phyloP scores from a whole-genome alignment of 2,329 filamentous ascomycete species.

The Paecilomyces dactylethromorphus region DNA sequence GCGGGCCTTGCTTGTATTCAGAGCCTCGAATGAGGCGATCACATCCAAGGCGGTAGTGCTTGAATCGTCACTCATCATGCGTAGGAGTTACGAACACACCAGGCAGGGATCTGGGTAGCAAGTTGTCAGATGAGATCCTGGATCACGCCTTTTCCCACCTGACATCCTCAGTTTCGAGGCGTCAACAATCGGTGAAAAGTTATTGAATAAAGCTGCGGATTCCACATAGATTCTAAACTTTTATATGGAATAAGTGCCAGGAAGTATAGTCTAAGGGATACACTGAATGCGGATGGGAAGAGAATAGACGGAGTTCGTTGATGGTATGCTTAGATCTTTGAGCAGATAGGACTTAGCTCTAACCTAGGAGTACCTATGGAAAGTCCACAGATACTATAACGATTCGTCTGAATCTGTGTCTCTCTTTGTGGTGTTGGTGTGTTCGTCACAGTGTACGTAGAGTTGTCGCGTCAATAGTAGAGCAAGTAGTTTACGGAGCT shows the following conservation, averaged over 20 bases:
- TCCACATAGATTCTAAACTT: too few relatives aligned
- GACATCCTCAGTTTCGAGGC: too few relatives aligned
- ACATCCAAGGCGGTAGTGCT: not conserved
- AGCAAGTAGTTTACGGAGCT: not conserved
- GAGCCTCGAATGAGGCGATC: conserved; percentile 13
- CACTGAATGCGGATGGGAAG: too few relatives aligned
- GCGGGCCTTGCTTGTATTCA: conserved; percentile 15
- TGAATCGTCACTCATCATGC: not conserved
- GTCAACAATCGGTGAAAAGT: not conserved
- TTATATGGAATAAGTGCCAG: not conserved
- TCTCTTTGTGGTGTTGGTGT: too few relatives aligned
- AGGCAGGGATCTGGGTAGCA: not conserved
- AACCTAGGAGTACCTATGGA: too few relatives aligned
- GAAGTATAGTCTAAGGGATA: not conserved
- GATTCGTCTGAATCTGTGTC: too few relatives aligned
- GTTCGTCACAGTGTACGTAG: too few relatives aligned
- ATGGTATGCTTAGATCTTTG: too few relatives aligned
- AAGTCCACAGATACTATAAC: too few relatives aligned
- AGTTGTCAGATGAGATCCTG: not conserved
- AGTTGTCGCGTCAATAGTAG: not conserved
- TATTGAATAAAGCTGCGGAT: too few relatives aligned
- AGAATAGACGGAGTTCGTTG: too few relatives aligned
- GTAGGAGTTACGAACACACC: not conserved
- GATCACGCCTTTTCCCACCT: not conserved
- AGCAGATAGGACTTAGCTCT: too few relatives aligned